phyloP scores from a whole-genome alignment of 1,284 basidiomycete genomes.

The Cryptococcus depauperatus region DNA sequence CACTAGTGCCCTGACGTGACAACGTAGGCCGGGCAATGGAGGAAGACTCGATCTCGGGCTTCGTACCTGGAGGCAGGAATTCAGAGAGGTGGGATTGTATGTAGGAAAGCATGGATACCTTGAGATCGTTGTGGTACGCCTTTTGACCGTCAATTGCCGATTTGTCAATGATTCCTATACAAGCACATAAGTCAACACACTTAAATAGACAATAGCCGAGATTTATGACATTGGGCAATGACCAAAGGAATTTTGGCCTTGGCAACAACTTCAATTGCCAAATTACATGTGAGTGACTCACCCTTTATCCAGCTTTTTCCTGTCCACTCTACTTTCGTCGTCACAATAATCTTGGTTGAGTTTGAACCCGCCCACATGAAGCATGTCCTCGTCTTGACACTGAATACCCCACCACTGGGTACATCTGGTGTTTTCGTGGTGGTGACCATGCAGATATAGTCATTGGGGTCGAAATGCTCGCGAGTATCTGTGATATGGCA shows the following conservation, averaged over 20 bases:
- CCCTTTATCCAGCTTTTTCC: conserved; percentile 94
- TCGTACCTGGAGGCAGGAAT: conserved; percentile 70
- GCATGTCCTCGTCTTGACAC: conserved; percentile 88
- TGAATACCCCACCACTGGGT: conserved; percentile 82
- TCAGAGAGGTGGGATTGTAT: conserved; percentile 81
- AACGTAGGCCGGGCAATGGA: not conserved
- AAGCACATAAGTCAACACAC: not conserved
- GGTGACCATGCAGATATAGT: conserved; percentile 73
- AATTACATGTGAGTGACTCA: no score
- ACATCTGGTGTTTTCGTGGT: conserved; percentile 92
- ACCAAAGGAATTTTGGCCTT: no score
- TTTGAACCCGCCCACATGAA: conserved; percentile 84
- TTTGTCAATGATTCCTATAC: conserved; percentile 79
- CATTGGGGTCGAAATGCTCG: conserved; percentile 71
- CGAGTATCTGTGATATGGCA: conserved; percentile 86
- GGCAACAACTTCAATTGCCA: no score
- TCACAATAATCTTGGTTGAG: conserved; percentile 71
- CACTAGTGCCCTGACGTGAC: not conserved
- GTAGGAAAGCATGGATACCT: conserved; percentile 75
- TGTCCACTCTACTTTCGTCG: conserved; percentile 90
- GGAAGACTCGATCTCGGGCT: not conserved
- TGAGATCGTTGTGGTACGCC: conserved; percentile 74
- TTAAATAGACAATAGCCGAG: not conserved
- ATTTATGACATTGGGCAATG: not conserved
- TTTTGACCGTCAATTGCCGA: conserved; percentile 93